These are phyloP conservation scores for Monosporozyma aerobia DNA, from an alignment of 805 yeast species.

Conservation along the genomic window DNA sequence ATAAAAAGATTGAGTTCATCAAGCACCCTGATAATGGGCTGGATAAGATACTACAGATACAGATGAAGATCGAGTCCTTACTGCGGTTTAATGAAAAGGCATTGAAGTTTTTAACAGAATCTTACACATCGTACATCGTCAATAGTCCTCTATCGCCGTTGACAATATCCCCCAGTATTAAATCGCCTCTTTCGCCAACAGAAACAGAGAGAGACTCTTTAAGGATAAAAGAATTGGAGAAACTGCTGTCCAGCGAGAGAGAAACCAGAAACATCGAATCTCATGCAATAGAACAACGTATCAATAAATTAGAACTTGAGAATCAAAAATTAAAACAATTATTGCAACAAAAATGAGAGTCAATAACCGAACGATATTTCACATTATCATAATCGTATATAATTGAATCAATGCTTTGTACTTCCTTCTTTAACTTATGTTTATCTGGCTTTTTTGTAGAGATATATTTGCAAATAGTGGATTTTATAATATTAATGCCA, in stretches of 20 bases:
- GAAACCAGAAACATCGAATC: slow-evolving; percentile 59
- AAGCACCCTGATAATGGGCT: slow-evolving; percentile 10
- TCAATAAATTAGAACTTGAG: slow-evolving; percentile 48
- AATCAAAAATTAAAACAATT: slow-evolving; percentile 34
- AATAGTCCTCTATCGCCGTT: slow-evolving; percentile 1
- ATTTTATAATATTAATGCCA: slow-evolving; percentile 3
- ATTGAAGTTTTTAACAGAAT: slow-evolving; percentile 46
- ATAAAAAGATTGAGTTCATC: slow-evolving; percentile 38
- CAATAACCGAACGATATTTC: too few species aligned
- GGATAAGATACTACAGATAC: not conserved
- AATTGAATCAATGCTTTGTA: too few species aligned
- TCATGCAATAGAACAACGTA: slow-evolving; percentile 43
- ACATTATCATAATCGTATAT: not conserved
- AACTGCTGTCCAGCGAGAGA: slow-evolving; percentile 60
- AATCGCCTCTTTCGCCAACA: not conserved
- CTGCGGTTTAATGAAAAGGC: slow-evolving; percentile 53
- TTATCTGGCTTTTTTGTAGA: not conserved
- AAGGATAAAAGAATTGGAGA: slow-evolving; percentile 52
- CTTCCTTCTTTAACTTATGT: too few species aligned
- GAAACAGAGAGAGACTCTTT: slow-evolving; percentile 16
- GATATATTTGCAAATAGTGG: not conserved
- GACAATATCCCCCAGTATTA: slow-evolving; percentile 2
- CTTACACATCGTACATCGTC: slow-evolving; percentile 35
- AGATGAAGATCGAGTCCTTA: slow-evolving; percentile 33
- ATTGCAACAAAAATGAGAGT: slow-evolving; percentile 3